A percentile compares a stretch with the other conserved stretches of the same genome.
These are phyloP conservation scores for Penicillium lagena DNA, from an alignment of 495 filamentous ascomycete genomes.

Conservation along the genomic window DNA sequence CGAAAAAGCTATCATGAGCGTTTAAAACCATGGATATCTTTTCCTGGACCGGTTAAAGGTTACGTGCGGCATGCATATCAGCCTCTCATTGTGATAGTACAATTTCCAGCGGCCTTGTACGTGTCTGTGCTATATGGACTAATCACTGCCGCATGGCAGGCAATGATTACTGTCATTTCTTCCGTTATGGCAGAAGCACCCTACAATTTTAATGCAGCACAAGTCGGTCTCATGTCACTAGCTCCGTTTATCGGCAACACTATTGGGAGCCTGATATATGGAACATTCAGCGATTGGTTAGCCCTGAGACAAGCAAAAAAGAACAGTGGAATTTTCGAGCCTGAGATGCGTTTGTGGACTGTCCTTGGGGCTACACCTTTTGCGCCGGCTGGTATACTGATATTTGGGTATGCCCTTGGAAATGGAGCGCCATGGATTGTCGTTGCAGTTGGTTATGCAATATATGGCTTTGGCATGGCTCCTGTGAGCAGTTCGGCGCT, in stretches of 20 bases:
- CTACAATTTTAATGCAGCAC: conserved; percentile 30
- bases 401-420: conserved; percentile 25
- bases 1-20: too few relatives aligned
- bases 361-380: conserved; percentile 14
- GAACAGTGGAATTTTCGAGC: conserved; percentile 29
- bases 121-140: conserved; percentile 27
- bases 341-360: conserved; percentile 29
- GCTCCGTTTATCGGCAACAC: conserved; percentile 28
- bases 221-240: conserved; percentile 30
- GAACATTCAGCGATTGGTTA: conserved; percentile 29
- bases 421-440: conserved; percentile 23
- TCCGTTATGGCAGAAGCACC: conserved; percentile 25
- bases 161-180: conserved; percentile 23
- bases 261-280: conserved; percentile 22
- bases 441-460: conserved; percentile 17
- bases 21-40: too few relatives aligned
- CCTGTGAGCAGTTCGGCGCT: conserved; percentile 20
- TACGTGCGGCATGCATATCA: too few relatives aligned
- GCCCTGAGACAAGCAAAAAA: conserved; percentile 19
- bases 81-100: too few relatives aligned
- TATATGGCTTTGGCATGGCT: conserved; percentile 17
- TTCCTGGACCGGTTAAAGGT: too few relatives aligned
- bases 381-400: conserved; percentile 19
- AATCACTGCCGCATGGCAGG: conserved; percentile 24
- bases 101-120: conserved; percentile 27